Evolutionary conservation across 2,329 filamentous ascomycete species (phyloP).

Genomic region (Aspergillus bombycis): DNA sequence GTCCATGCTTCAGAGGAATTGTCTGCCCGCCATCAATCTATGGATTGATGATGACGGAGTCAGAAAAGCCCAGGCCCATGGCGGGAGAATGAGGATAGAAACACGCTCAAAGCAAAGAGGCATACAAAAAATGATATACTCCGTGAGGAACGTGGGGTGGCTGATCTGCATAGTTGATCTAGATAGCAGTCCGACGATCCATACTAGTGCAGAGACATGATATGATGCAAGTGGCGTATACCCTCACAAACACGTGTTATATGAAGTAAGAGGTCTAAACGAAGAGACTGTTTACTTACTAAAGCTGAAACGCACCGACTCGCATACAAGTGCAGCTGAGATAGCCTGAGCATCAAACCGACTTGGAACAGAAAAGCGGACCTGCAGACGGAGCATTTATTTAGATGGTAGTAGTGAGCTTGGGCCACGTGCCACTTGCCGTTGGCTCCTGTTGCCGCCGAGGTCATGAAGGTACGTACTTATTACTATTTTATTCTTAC

Average conservation of each 20-base stretch:
- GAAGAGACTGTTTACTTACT: background rate
- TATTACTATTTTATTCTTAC: background rate
- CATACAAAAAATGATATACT: background rate
- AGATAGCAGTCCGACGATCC: background rate
- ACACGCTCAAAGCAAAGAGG: background rate
- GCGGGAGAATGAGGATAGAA: background rate
- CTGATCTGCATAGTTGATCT: background rate
- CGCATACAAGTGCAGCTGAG: too few species aligned
- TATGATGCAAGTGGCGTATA: background rate
- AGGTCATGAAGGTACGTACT: background rate
- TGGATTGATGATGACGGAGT: too few species aligned
- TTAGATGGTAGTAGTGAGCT: background rate
- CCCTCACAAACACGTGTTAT: background rate
- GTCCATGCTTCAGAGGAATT: too few species aligned
- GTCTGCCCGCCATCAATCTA: too few species aligned
- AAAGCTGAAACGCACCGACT: background rate
- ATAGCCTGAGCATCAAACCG: too few species aligned
- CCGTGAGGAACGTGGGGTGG: background rate
- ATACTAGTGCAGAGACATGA: background rate
- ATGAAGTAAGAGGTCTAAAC: background rate
- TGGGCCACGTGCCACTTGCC: background rate
- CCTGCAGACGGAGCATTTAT: too few species aligned
- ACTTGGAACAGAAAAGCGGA: background rate
- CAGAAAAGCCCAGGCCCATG: too few species aligned
- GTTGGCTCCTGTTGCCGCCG: background rate